Conservation (phyloP, 176 grass and related monocot species). For the Triticum dicoccoides region DNA sequence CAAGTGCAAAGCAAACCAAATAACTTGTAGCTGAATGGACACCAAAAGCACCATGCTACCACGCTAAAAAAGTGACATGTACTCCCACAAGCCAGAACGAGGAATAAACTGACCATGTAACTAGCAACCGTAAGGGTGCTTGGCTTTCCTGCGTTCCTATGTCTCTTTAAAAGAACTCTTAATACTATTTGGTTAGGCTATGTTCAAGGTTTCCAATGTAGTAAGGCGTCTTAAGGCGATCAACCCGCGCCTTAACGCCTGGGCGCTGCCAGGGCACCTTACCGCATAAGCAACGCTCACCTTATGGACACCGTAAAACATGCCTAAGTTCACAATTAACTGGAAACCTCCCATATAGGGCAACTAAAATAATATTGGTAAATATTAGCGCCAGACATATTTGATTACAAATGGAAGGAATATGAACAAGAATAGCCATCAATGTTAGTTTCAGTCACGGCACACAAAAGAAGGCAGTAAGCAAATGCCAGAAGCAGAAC, state of each 20-base stretch:
- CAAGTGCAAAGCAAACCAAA: too few relatives aligned
- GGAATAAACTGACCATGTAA: neutral
- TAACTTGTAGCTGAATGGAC: neutral
- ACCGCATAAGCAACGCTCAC: too few relatives aligned
- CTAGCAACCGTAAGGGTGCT: neutral
- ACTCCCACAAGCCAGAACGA: neutral
- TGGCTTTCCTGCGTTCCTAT: neutral
- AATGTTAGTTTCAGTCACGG: neutral
- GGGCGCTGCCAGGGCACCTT: too few relatives aligned
- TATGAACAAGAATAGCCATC: neutral
- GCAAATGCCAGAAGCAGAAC: neutral
- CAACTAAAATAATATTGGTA: neutral
- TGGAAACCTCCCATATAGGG: neutral
- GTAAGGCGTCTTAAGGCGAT: too few relatives aligned
- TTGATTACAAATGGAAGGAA: neutral
- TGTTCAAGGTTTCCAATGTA: neutral
- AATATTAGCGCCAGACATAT: neutral
- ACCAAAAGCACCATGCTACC: neutral
- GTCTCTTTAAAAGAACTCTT: neutral
- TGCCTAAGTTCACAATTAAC: too few relatives aligned
- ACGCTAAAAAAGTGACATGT: neutral
- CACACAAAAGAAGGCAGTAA: neutral
- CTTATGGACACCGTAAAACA: too few relatives aligned
- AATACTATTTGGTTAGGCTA: neutral
- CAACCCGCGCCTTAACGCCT: too few relatives aligned